A percentile compares a stretch with the other conserved stretches of the same genome.
These are phyloP conservation scores for Echium plantagineum DNA, from an alignment of 257 asterid genomes.

Conservation along the genomic window DNA sequence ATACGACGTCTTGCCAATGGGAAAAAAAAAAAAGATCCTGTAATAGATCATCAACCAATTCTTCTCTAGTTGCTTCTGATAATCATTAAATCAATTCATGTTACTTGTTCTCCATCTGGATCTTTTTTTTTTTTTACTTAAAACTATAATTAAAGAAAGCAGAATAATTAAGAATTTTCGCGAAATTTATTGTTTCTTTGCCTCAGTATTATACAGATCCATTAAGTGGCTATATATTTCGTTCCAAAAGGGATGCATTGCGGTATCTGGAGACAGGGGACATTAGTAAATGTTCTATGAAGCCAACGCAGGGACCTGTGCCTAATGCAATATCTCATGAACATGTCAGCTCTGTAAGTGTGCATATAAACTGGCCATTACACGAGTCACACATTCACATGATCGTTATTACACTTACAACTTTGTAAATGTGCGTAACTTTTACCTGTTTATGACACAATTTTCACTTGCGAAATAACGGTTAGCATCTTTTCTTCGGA, in stretches of 20 bases:
- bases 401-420: background rate
- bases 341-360: constrained; percentile 24
- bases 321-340: background rate
- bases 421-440: background rate
- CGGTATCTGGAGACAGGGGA: constrained; percentile 51
- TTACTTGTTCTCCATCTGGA: background rate
- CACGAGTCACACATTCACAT: background rate
- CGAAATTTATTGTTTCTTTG: background rate
- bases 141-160: background rate
- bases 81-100: background rate
- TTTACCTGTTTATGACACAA: background rate
- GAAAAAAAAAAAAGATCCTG: constrained; percentile 38
- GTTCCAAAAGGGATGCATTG: constrained; percentile 49
- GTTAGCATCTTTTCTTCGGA: background rate
- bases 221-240: constrained; percentile 43
- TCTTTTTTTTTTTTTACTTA: background rate
- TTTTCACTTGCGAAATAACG: background rate
- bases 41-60: constrained; percentile 16
- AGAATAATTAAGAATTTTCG: background rate
- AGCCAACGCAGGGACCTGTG: constrained; percentile 31
- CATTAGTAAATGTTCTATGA: constrained; percentile 31
- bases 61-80: background rate
- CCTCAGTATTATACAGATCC: constrained; percentile 28
- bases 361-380: constrained; percentile 10
- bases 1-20: constrained; percentile 26